A percentile compares a stretch with the other conserved stretches of the same genome.
These are phyloP conservation scores for Neurospora sp. DNA, from an alignment of 495 filamentous ascomycete species.

Conservation along the genomic window DNA sequence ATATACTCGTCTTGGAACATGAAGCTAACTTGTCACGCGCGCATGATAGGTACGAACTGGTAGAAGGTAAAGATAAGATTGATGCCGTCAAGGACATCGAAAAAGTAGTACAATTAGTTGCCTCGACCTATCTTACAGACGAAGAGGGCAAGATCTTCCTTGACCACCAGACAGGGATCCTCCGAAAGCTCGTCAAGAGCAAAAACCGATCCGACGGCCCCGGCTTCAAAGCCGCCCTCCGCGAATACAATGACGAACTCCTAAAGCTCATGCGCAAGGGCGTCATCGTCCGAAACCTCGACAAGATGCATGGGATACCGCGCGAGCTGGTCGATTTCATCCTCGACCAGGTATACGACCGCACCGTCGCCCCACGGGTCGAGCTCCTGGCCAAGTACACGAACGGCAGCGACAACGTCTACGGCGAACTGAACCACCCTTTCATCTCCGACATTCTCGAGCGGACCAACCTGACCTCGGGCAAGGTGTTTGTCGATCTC, in stretches of 20 bases:
- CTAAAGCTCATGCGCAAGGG: constrained; percentile 49
- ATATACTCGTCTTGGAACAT: neutral
- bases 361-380: constrained; percentile 82
- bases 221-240: constrained; percentile 59
- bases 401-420: constrained; percentile 82
- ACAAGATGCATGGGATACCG: constrained; percentile 51
- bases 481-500: constrained; percentile 83
- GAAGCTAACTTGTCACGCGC: constrained; percentile 12
- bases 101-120: constrained; percentile 63
- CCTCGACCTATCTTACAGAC: constrained; percentile 61
- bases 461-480: constrained; percentile 64
- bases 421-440: constrained; percentile 80
- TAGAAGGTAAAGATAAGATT: constrained; percentile 72
- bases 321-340: constrained; percentile 69
- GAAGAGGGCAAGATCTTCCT: constrained; percentile 55
- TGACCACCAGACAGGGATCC: constrained; percentile 62
- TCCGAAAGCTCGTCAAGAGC: constrained; percentile 56
- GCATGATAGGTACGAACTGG: constrained; percentile 60
- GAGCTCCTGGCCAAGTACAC: constrained; percentile 73
- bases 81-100: constrained; percentile 78
- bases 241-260: constrained; percentile 66
- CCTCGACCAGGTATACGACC: constrained; percentile 78
- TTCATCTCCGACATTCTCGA: constrained; percentile 75
- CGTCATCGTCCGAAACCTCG: constrained; percentile 58
- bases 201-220: constrained; percentile 51